phyloP scores from a whole-genome alignment of 768 basidiomycete genomes.

The Heimioporus sp. region DNA sequence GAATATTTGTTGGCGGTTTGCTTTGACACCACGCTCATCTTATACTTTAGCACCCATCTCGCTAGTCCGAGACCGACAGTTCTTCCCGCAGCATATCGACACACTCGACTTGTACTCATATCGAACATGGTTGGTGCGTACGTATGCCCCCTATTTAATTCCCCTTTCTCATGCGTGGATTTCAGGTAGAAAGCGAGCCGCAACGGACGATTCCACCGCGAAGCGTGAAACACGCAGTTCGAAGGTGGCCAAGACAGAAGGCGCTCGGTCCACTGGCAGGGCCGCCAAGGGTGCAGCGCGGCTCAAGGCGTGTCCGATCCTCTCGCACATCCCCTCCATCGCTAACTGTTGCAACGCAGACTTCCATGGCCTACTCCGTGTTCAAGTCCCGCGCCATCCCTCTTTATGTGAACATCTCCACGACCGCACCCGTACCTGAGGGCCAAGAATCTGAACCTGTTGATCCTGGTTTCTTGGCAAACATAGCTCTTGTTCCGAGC shows the following conservation, averaged over 20 bases:
- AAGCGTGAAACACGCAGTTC: conserved; percentile 43
- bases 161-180: background rate
- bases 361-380: conserved; percentile 43
- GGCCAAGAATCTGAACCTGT: conserved; percentile 30
- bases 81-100: too few relatives aligned
- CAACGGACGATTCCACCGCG: conserved; percentile 33
- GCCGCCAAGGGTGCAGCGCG: conserved; percentile 39
- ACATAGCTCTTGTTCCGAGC: conserved; percentile 52
- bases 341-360: conserved; percentile 29
- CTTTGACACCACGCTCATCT: conserved; percentile 15
- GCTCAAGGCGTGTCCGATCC: conserved; percentile 41
- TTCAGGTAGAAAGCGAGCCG: conserved; percentile 46
- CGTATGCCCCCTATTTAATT: conserved; percentile 13
- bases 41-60: too few relatives aligned
- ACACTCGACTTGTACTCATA: background rate
- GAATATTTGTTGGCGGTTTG: conserved; percentile 22
- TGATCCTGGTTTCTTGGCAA: conserved; percentile 64
- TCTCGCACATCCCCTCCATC: background rate
- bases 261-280: conserved; percentile 28
- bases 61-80: too few relatives aligned
- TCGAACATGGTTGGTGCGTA: conserved; percentile 30
- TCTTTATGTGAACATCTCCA: conserved; percentile 64
- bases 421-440: conserved; percentile 51
- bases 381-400: conserved; percentile 71
- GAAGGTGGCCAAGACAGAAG: conserved; percentile 50